Evolutionary conservation across 208 protist genomes (phyloP), one percentile per base, ranked within the genome.

Genomic region (Crithidia acanthocephali): DNA sequence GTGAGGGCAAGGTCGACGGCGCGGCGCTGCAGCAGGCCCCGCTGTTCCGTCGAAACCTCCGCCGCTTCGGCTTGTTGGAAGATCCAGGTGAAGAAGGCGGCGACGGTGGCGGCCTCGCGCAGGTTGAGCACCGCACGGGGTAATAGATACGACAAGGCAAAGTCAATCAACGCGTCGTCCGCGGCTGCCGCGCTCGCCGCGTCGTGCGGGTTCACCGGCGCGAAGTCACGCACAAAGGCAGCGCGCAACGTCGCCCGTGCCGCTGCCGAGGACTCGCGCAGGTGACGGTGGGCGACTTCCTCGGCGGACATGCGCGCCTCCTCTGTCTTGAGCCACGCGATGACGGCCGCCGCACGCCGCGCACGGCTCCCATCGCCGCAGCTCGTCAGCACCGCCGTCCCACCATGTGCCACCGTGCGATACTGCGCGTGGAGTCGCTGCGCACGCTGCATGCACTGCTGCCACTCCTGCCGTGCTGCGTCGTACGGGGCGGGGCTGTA

Each of bases 71-170:
- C 80, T 27, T 69, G 55, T 30, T 67, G 32, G 3, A 88, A 51
- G 23, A 88, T 56, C 82, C 85, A 92, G 22, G 58, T 59, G 16
- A 93, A 65, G 52, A 95, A 87, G 59, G 80, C 61, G 6, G 68
- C 77, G 3, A 95, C 90, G 37, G 88, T 88, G 15, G 80, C 64
- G 2, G 84, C 82, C 33, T 95, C 90, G 45, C 85, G 80, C 3
- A 91, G 51, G 59, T 82, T 89, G n/a, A 95, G 53, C 28, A 93
- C 56, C 0, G 85, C 86, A n/a, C 87, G 87, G 15, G 87, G 90
- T 22, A 92, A 69, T 30, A 95, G 80, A 57, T 92, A 88, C 6
- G 74, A 78, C 22, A 50, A 56, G 13, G 77, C 87, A 45, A 93
- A 62, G 37, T 77, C 72, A 20, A 77, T 45, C n/a, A 77, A 47